These are phyloP conservation scores for Globisporangium perplexum DNA, from an alignment of 352 stramenopile genomes.

Conservation along the genomic window DNA sequence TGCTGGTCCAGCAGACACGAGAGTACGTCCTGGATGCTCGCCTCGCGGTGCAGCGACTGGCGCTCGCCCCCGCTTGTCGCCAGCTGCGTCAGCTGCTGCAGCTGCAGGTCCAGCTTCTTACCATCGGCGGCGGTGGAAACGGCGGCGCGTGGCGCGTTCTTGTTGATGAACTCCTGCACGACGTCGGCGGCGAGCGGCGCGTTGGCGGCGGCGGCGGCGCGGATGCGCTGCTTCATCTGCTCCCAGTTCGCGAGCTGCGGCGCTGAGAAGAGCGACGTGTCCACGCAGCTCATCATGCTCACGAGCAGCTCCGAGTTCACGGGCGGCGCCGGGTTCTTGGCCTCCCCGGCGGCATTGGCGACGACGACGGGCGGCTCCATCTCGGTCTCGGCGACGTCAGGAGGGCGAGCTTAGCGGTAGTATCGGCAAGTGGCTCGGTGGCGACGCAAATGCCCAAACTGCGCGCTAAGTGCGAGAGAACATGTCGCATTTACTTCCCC, in stretches of 20 bases:
- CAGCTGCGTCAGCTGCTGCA: constrained; percentile 7
- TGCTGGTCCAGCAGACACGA: constrained; percentile 72
- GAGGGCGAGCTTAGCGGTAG: too few relatives aligned
- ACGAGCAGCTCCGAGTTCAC: constrained; percentile 72
- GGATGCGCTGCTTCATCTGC: constrained; percentile 67
- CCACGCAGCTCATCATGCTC: constrained; percentile 86
- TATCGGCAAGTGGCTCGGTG: background rate
- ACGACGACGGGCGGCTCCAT: background rate
- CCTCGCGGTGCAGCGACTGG: constrained; percentile 57
- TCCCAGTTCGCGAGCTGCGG: constrained; percentile 74
- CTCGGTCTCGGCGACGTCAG: background rate
- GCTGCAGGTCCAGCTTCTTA: background rate
- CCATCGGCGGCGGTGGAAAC: too few relatives aligned
- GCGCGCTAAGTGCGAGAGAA: background rate
- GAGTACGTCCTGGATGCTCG: constrained; percentile 74
- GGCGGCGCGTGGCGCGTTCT: constrained; percentile 26
- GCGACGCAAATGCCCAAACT: background rate
- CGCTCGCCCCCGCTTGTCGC: constrained; percentile 32
- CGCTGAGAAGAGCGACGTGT: constrained; percentile 72
- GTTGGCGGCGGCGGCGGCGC: constrained; percentile 42
- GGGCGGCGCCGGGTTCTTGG: background rate
- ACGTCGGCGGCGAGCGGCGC: constrained; percentile 26
- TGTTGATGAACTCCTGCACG: constrained; percentile 25
- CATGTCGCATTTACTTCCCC: background rate
- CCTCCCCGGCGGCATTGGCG: background rate